A percentile compares a stretch with the other conserved stretches of the same genome.
phyloP scores from a whole-genome alignment of 2,329 filamentous ascomycete species.

The Xylaria sp. region DNA sequence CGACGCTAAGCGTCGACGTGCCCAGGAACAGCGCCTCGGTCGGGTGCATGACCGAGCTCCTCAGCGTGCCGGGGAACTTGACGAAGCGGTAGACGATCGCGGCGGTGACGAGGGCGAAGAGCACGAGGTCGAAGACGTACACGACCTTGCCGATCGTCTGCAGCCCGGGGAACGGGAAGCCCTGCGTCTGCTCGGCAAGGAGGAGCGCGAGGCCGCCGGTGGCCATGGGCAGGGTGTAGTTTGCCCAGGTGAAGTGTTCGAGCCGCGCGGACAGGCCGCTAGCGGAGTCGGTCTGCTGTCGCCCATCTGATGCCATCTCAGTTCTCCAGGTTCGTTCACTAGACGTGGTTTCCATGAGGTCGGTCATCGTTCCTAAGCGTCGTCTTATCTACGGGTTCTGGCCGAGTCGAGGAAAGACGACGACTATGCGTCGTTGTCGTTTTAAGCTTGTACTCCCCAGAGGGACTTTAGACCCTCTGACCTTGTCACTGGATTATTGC shows the following conservation, averaged over 20 bases:
- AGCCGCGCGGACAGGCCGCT: slow-evolving; percentile 29
- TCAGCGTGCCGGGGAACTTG: slow-evolving; percentile 46
- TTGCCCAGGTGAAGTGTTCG: slow-evolving; percentile 50
- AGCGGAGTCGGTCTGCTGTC: slow-evolving; percentile 6
- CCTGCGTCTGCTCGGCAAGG: slow-evolving; percentile 45
- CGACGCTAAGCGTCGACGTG: slow-evolving; percentile 42
- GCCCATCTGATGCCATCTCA: not conserved
- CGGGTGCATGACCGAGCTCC: slow-evolving; percentile 50
- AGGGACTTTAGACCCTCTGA: no score
- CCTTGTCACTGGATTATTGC: no score
- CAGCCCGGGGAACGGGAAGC: slow-evolving; percentile 49
- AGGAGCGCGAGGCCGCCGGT: slow-evolving; percentile 50
- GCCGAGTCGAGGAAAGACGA: not conserved
- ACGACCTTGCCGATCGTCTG: slow-evolving; percentile 53
- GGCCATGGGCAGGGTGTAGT: slow-evolving; percentile 50
- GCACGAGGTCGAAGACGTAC: slow-evolving; percentile 53
- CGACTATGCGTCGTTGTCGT: not conserved
- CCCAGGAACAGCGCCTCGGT: slow-evolving; percentile 54
- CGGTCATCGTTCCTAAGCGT: not conserved
- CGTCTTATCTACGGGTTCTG: not conserved
- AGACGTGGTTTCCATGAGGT: not conserved
- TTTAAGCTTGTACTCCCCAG: not conserved
- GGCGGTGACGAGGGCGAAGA: slow-evolving; percentile 43
- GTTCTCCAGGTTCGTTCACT: not conserved
- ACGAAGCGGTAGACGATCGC: slow-evolving; percentile 48